phyloP scores from a whole-genome alignment of 495 filamentous ascomycete species.

The Trichocladium antarcticum region DNA sequence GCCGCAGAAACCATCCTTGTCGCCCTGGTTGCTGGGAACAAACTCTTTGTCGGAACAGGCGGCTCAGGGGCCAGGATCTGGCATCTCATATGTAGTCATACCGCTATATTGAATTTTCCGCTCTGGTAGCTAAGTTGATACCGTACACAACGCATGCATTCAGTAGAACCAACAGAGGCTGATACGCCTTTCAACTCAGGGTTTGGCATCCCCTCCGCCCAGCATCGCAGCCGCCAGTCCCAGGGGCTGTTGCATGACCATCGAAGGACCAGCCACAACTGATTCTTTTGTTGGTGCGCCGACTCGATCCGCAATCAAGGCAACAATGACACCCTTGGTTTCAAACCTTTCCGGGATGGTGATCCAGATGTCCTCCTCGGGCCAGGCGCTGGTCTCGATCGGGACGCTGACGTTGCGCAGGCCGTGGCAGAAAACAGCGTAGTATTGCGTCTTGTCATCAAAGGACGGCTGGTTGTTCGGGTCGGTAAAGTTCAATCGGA shows the following conservation, averaged over 20 bases:
- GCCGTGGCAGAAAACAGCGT: conserved; percentile 44
- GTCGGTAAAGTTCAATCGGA: conserved; percentile 33
- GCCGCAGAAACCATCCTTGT: too few relatives aligned
- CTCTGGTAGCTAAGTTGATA: too few relatives aligned
- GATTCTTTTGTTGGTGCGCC: conserved; percentile 40
- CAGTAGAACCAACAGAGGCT: not conserved
- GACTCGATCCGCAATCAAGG: conserved; percentile 32
- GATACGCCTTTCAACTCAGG: not conserved
- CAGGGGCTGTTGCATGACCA: conserved; percentile 33
- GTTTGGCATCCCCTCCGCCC: not conserved
- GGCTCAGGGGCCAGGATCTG: too few relatives aligned
- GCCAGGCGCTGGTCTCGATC: conserved; percentile 27
- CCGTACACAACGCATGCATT: not conserved
- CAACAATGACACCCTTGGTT: conserved; percentile 38
- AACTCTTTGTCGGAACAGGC: too few relatives aligned
- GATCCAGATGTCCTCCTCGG: conserved; percentile 24
- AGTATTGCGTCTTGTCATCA: conserved; percentile 30
- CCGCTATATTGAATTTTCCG: too few relatives aligned
- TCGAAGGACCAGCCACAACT: conserved; percentile 29
- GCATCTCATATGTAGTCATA: too few relatives aligned
- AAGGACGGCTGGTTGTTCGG: conserved; percentile 33
- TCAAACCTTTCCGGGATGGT: conserved; percentile 39
- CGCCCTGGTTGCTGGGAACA: too few relatives aligned
- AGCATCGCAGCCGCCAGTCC: conserved; percentile 12
- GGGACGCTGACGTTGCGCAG: conserved; percentile 36